Base-by-base conservation (phyloP, 2,329 filamentous ascomycete species). In the Zasmidium citrigriseum region DNA sequence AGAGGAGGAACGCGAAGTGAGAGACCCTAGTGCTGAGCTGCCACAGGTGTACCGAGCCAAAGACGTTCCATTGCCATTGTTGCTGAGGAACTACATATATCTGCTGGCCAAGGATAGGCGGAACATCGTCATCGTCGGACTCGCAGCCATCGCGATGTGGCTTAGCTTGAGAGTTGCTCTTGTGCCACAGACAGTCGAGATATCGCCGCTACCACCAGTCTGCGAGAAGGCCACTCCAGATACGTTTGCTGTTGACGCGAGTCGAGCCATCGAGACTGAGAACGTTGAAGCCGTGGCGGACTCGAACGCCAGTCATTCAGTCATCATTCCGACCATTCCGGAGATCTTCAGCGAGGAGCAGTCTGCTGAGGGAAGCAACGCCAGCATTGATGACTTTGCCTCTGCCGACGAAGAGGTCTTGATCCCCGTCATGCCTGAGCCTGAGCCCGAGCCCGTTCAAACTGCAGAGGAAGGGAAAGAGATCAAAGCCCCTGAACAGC, bases 41-140 rank as follows among this genome's bases (percentile, higher is more conserved):
- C 72, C 72, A 7, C 67, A 62, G 25, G 66, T 72, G 2, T 73
- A 72, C 51, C 61, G 55, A 11, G 63, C 65, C 0, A 67, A 70
- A 16, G 76, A 86, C 16, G 76, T 85, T 20, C 82, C 82, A 2
- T 72, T 86, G 0, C 73, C 76, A 16, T 78, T 79, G 0, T 72
- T 86, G 14, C 60, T 85, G 46, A 73, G 76, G 58, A 85, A 84
- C 66, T 86, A 84, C 64, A 57, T 85, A 18, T 73, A 78, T 22
- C 71, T 84, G 1, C 71, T 85, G 20, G 74, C 80, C 2, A 76
- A 76, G 46, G 84, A 87, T 63, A 75, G 76, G 47, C 77, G 80
- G 38, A 86, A 86, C 64, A 71, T 84, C 11, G 72, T 77, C 18
- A 79, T 85, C 29, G 70, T 77, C 9, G 58, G 81, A 3, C 71